Evolutionary conservation across 768 basidiomycete species (phyloP).

Genomic region (Chalciporus sphaerocephalus): DNA sequence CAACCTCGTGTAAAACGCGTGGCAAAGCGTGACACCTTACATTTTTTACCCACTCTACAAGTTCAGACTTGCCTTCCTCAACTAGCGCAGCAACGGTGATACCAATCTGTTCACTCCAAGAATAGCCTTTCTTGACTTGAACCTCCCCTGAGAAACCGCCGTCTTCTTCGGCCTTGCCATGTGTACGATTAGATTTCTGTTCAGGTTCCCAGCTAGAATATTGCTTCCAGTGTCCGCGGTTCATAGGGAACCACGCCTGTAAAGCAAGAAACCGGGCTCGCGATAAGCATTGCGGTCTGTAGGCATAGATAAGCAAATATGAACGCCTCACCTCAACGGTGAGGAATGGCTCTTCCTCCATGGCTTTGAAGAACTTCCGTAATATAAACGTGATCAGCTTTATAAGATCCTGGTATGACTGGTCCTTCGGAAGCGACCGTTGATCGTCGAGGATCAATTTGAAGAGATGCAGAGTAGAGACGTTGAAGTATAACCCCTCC

Average conservation of each 20-base stretch:
- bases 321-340: constrained; percentile 71
- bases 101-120: constrained; percentile 86
- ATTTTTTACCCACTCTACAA: constrained; percentile 79
- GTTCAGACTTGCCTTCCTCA: constrained; percentile 55
- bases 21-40: constrained; percentile 44
- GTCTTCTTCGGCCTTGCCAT: constrained; percentile 31
- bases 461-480: constrained; percentile 86
- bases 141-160: constrained; percentile 60
- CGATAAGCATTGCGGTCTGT: constrained; percentile 20
- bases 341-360: constrained; percentile 79
- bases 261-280: constrained; percentile 1
- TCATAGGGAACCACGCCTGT: constrained; percentile 88
- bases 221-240: constrained; percentile 80
- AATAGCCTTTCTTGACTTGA: constrained; percentile 80
- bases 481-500: constrained; percentile 95
- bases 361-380: constrained; percentile 90
- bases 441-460: constrained; percentile 80
- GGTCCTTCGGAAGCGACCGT: constrained; percentile 71
- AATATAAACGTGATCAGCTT: constrained; percentile 82
- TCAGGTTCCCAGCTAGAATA: constrained; percentile 74
- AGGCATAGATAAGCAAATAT: constrained; percentile 22
- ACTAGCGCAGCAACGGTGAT: constrained; percentile 74
- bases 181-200: constrained; percentile 35
- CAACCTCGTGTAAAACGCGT: constrained; percentile 20
- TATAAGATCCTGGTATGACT: constrained; percentile 77